Evolutionary conservation across 495 filamentous ascomycete species (phyloP).

Genomic region (Parachaetomium inaequale): DNA sequence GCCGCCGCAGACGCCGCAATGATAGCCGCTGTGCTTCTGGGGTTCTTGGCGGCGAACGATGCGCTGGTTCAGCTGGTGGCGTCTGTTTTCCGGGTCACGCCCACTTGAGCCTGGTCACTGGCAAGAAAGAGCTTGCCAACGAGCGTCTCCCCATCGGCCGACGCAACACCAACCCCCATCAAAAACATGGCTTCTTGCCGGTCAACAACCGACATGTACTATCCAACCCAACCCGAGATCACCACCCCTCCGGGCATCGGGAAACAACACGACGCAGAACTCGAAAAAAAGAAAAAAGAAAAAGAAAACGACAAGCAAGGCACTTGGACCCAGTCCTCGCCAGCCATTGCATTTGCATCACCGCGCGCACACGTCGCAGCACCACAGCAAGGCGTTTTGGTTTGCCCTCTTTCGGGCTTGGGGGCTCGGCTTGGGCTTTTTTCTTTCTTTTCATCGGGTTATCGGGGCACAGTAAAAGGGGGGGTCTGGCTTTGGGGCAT

Average conservation of each 20-base stretch:
- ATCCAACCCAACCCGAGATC: too few species aligned
- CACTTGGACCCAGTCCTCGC: not conserved
- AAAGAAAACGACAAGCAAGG: not conserved
- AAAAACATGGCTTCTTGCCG: not conserved
- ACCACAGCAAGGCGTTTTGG: constrained; percentile 9
- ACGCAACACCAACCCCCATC: not conserved
- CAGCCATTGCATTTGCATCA: not conserved
- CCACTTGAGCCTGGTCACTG: too few species aligned
- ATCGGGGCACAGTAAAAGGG: not conserved
- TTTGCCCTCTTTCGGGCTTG: not conserved
- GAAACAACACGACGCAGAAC: not conserved
- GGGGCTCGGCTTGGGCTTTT: not conserved
- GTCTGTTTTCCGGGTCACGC: too few species aligned
- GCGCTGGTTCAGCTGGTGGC: too few species aligned
- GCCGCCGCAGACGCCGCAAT: constrained; percentile 1
- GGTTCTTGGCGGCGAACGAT: too few species aligned
- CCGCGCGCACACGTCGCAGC: not conserved
- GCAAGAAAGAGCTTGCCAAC: too few species aligned
- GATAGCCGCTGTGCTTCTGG: not conserved
- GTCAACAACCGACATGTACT: too few species aligned
- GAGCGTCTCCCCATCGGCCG: not conserved
- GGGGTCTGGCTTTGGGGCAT: not conserved
- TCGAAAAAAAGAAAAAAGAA: not conserved
- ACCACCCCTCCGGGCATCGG: not conserved
- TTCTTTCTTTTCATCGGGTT: not conserved